Evolutionary conservation across 495 filamentous ascomycete species (phyloP), one percentile per base, ranked within the genome.

Genomic region (Penicillium antarcticum): DNA sequence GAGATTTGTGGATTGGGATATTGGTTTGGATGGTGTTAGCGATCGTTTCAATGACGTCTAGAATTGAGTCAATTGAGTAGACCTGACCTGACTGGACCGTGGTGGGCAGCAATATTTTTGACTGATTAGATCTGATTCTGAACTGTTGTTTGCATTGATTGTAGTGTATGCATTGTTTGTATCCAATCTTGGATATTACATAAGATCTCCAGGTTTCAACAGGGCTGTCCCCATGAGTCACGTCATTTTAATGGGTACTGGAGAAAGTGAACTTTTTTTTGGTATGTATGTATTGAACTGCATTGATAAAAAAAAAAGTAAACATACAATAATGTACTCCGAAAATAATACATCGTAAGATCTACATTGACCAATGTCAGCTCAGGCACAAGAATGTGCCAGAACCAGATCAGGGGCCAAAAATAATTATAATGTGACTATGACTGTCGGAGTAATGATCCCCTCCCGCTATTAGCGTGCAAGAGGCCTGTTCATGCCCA

Each of bases 391-490:
- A 42, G 58, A 58, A 61, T 61, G 52, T 48, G 46, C 59, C 59
- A 62, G 51, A 55, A 19, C 17, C 32, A 23, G 34, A 38, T 9
- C n/a, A 40, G 38, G 47, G 34, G 36, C 37, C 37, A 33, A 41
- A 48, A 48, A 48, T 48, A 34, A 48, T 42, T 54, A 23, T 8
- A 19, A n/a, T 13, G 21, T 23, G 21, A 31, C 24, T 17, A n/a
- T 49, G 47, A 52, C 47, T 16, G 13, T 50, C 53, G 53, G 57
- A 52, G 60, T 59, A 61, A 60, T 45, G 60, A 63, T 63, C 57
- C 60, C 39, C 56, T 51, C 38, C 29, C 51, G 54, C 42, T 24
- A 19, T 48, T 62, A 62, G 60, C 50, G 52, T 24, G 50, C 42
- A 38, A 54, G 46, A 46, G 51, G 55, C 58, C 60, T 57, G 57